Evolutionary conservation across 2,329 filamentous ascomycete genomes (phyloP), one percentile per base, ranked within the genome.

Genomic region (Lasiodiplodia theobromae): DNA sequence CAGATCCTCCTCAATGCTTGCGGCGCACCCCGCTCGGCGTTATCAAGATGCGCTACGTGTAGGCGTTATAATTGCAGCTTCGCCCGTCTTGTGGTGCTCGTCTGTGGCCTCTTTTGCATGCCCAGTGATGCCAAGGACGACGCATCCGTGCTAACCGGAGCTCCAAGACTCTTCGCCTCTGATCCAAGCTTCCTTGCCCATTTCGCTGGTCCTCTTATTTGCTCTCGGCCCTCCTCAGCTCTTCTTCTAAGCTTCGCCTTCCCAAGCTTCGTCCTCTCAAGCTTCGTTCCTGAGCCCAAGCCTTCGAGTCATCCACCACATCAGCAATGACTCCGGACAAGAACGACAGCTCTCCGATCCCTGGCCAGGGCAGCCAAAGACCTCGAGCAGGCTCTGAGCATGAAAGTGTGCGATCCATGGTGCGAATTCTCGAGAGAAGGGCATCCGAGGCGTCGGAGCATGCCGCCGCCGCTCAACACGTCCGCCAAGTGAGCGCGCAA

Each of bases 1-100:
- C 6, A 62, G 57, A 34, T 21, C 34, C 49, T 63, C 2, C 25
- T 25, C 60, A 52, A 64, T 63, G 58, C 58, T 63, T 51, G 12
- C n/a, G 40, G 21, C 31, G 38, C 40, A 37, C 57, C 57, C 47
- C 40, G 21, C 38, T 11, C 23, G 16, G 11, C 18, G 57, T 40
- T 60, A 60, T 60, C 57, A 16, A 10, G 18, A 58, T 23, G 54
- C 54, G 25, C 11, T 16, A 60, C 56, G 37, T 60, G 56, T 60
- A 37, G 11, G 38, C 38, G 18, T 6, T 23, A 34, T 38, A 52
- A 38, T 37, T 31, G 44, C 37, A n/a, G 60, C 40, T 51, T 34
- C 31, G 31, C 8, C 31, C 31, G 31, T 34, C 31, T 34, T 10
- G 31, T 34, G 31, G 31, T 34, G 31, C 31, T 34, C 31, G 31